These are phyloP conservation scores for Clonostachys rosea DNA, from an alignment of 2,329 filamentous ascomycete genomes.

Conservation along the genomic window DNA sequence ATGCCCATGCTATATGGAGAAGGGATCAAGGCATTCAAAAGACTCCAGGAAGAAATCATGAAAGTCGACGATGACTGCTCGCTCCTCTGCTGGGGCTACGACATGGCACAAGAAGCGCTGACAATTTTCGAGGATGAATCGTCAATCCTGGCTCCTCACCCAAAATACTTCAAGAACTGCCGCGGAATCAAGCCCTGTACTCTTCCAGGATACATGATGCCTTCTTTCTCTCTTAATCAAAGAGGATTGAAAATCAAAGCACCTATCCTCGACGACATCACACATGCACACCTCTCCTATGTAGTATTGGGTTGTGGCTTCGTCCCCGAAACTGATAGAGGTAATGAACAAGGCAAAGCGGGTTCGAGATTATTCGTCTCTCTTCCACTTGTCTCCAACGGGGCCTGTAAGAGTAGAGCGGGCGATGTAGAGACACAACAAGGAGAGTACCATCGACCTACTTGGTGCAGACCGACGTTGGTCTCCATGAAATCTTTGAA, in stretches of 20 bases:
- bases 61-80: constrained; percentile 7
- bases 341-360: neutral
- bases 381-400: constrained; percentile 1
- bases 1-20: constrained; percentile 15
- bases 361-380: neutral
- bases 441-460: constrained; percentile 1
- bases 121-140: neutral
- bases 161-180: neutral
- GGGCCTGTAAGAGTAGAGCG: constrained; percentile 1
- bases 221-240: neutral
- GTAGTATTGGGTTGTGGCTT: neutral
- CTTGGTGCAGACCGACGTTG: neutral
- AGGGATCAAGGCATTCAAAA: constrained; percentile 8
- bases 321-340: too few species aligned
- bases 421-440: neutral
- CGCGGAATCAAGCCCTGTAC: neutral
- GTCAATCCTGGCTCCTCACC: constrained; percentile 1
- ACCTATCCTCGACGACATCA: neutral
- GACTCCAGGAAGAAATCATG: constrained; percentile 13
- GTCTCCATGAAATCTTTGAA: neutral
- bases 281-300: constrained; percentile 1
- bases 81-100: constrained; percentile 9
- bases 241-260: neutral
- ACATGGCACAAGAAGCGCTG: neutral
- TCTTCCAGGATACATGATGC: neutral